phyloP scores from a whole-genome alignment of 805 yeast genomes.

The Ogataea wickerhamii region DNA sequence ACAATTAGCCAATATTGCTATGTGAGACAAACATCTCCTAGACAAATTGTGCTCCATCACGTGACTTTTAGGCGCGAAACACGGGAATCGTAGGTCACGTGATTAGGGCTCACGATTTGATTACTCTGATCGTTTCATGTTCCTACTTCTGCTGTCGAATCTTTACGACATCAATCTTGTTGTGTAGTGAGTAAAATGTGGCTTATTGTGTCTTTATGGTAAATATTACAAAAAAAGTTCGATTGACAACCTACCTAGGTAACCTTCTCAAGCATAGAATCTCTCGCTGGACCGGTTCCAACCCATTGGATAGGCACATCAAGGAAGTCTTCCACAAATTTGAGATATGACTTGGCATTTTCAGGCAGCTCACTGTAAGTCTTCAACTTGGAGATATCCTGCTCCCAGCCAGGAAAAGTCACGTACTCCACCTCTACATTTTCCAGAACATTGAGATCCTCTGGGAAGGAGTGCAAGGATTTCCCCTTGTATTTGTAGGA shows the following conservation, averaged over 20 bases:
- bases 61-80: constrained; percentile 7
- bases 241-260: constrained; percentile 4
- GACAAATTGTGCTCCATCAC: constrained; percentile 14
- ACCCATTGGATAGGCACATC: constrained; percentile 91
- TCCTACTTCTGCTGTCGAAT: too few species aligned
- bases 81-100: too few species aligned
- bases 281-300: constrained; percentile 98
- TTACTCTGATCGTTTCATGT: too few species aligned
- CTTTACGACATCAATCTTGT: too few species aligned
- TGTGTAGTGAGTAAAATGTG: too few species aligned
- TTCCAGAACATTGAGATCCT: constrained; percentile 76
- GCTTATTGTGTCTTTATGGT: too few species aligned
- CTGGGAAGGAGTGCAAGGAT: constrained; percentile 80
- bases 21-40: not conserved
- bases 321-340: constrained; percentile 80
- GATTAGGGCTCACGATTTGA: too few species aligned
- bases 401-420: constrained; percentile 92
- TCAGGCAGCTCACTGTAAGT: constrained; percentile 78
- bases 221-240: too few species aligned
- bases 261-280: constrained; percentile 72
- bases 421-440: constrained; percentile 90
- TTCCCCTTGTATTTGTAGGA: constrained; percentile 79
- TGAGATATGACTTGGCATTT: constrained; percentile 80
- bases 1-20: constrained; percentile 3
- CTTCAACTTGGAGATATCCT: constrained; percentile 70